Conservation (phyloP, 768 basidiomycete species). For the Suillus luteus region DNA sequence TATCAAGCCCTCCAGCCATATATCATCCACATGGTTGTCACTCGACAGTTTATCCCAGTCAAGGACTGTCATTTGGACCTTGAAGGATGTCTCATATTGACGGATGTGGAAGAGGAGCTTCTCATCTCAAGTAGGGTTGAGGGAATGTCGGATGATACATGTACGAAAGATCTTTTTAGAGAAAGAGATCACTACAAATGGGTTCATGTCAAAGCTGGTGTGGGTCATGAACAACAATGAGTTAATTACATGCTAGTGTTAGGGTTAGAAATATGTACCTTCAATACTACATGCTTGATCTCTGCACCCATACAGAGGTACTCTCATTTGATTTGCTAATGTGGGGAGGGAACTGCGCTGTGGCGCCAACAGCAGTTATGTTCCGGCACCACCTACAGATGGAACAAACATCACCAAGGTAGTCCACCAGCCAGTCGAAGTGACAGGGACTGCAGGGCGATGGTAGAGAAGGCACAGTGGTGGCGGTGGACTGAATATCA, state of each 20-base stretch:
- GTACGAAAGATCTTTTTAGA: conserved; percentile 98
- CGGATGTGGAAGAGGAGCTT: conserved; percentile 95
- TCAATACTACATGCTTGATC: no score
- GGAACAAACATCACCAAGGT: no score
- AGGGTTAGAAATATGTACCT: no score
- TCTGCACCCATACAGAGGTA: no score
- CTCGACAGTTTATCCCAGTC: conserved; percentile 96
- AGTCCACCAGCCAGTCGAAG: no score
- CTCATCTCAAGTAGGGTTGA: conserved; percentile 92
- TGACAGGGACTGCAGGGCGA: conserved; percentile 31
- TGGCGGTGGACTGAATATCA: conserved; percentile 53
- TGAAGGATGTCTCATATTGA: conserved; percentile 77
- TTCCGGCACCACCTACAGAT: no score
- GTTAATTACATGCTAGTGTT: no score
- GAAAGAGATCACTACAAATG: conserved; percentile 94
- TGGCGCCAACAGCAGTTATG: no score
- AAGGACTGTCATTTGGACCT: conserved; percentile 78
- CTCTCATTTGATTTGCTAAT: no score
- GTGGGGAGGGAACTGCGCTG: no score
- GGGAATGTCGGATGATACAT: conserved; percentile 78
- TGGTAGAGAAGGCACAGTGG: conserved; percentile 35
- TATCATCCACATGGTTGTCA: conserved; percentile 89
- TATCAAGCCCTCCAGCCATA: conserved; percentile 84
- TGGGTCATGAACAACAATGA: conserved; percentile 52
- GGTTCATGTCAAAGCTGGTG: conserved; percentile 95